Base-by-base conservation (phyloP, 1,284 basidiomycete genomes). In the Melampsora larici-populina region DNA sequence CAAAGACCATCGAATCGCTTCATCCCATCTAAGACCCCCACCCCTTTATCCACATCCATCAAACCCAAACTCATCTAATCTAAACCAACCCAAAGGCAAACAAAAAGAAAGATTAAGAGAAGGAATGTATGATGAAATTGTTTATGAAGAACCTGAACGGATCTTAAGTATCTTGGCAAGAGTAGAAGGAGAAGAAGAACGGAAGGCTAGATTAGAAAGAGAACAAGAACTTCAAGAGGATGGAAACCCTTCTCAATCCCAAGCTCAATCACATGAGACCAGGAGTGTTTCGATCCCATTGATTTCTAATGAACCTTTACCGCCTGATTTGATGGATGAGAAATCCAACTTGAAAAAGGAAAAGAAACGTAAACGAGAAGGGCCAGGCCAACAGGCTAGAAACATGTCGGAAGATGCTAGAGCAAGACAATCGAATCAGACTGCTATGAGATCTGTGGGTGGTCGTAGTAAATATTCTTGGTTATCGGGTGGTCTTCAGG, bases 341-440 rank as follows among this genome's bases (percentile, higher is more conserved):
- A 91, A 91, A 86, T 80, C 81, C 58, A 92, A 92, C 84, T 88
- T 89, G 84, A 92, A 92, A 83, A 91, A 90, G 83, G 90, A 72
- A 26, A 71, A 63, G 29, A 68, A 64, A 17, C 70, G 70, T 17
- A 76, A 66, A 15, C 43, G 68, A 9, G 78, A 77, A 21, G 91
- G 91, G 0, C 91, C 91, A 0, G 91, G 91, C 2, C 90, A 92
- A 13, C 91, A 90, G 0, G 91, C 91, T 69, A 86, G 89, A 78
- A 93, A 93, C 82, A 92, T 94, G 90, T 90, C 89, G 1, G 92
- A 92, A 83, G 92, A 93, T 81, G 90, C 92, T 80, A 86, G 90
- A 80, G 93, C 93, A 86, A 92, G 92, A 83, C 89, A 93, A 89
- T 91, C 90, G 63, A 92, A 93, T 83, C 91, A 91, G 43, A 90